phyloP scores from a whole-genome alignment of 192 early-diverging fungal species.

The Chytriomyces sp. region DNA sequence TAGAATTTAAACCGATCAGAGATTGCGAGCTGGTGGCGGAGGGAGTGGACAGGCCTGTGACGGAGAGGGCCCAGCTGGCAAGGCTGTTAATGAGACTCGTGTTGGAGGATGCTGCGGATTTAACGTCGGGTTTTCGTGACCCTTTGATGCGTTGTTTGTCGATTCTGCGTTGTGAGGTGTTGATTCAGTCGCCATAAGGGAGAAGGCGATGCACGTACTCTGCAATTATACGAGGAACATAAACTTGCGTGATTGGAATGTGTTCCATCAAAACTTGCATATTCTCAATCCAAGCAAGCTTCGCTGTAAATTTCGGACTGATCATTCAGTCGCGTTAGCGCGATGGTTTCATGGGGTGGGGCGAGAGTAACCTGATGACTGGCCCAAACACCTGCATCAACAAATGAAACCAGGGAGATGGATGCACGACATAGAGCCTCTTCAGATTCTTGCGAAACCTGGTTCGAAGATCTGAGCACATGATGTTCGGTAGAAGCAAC shows the following conservation, averaged over 20 bases:
- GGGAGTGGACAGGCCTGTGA: neutral
- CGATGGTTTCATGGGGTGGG: neutral
- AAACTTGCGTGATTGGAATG: constrained; percentile 74
- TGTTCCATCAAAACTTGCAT: constrained; percentile 65
- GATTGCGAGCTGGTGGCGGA: neutral
- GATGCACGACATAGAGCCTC: constrained; percentile 88
- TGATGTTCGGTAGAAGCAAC: neutral
- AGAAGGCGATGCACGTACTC: constrained; percentile 53
- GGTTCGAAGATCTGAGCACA: neutral
- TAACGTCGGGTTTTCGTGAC: neutral
- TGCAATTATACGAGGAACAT: constrained; percentile 71
- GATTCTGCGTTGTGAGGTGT: constrained; percentile 16
- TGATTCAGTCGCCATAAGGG: neutral
- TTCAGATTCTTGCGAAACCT: constrained; percentile 90
- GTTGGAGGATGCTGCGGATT: neutral
- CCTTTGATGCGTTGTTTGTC: constrained; percentile 24
- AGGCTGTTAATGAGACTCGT: neutral
- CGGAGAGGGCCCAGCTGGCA: constrained; percentile 3
- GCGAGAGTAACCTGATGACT: constrained; percentile 71
- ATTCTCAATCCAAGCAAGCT: constrained; percentile 78
- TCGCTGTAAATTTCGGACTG: constrained; percentile 89
- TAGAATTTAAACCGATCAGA: too few relatives aligned
- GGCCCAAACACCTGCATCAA: constrained; percentile 83
- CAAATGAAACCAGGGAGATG: constrained; percentile 79
- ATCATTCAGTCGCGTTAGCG: too few relatives aligned